These are phyloP conservation scores for Solanum commersonii DNA, from an alignment of 257 asterid genomes.

Conservation along the genomic window DNA sequence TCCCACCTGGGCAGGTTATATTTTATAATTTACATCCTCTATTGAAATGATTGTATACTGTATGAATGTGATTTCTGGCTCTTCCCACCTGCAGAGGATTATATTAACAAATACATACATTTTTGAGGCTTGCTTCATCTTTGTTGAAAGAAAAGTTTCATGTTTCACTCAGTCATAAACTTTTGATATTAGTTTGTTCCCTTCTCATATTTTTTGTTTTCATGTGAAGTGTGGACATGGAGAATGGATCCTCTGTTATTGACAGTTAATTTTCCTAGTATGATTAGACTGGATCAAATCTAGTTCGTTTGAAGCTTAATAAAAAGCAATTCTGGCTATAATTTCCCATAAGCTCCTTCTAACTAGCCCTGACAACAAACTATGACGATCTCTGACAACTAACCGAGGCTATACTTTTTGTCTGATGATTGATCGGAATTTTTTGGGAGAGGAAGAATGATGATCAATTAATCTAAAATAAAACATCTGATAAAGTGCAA, in stretches of 20 bases:
- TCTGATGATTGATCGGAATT: neutral
- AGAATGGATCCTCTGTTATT: neutral
- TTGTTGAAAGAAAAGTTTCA: neutral
- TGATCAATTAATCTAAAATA: neutral
- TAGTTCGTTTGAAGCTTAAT: neutral
- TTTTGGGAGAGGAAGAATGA: neutral
- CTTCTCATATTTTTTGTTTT: neutral
- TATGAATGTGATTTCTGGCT: neutral
- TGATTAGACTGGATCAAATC: neutral
- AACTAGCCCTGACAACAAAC: neutral
- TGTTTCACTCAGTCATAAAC: neutral
- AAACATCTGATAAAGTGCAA: neutral
- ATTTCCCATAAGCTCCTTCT: neutral
- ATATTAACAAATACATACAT: neutral
- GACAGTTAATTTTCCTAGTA: neutral
- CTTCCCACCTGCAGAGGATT: neutral
- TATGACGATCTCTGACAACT: neutral
- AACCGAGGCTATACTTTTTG: neutral
- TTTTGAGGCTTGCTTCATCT: neutral
- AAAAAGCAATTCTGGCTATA: neutral
- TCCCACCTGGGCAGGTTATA: constrained; percentile 89
- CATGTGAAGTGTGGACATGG: neutral
- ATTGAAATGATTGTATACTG: neutral
- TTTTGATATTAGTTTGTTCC: neutral
- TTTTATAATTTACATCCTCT: neutral